A percentile compares a stretch with the other conserved stretches of the same genome.
These are phyloP conservation scores for Stephania japonica DNA, from an alignment of 164 flowering plant species.

Conservation along the genomic window DNA sequence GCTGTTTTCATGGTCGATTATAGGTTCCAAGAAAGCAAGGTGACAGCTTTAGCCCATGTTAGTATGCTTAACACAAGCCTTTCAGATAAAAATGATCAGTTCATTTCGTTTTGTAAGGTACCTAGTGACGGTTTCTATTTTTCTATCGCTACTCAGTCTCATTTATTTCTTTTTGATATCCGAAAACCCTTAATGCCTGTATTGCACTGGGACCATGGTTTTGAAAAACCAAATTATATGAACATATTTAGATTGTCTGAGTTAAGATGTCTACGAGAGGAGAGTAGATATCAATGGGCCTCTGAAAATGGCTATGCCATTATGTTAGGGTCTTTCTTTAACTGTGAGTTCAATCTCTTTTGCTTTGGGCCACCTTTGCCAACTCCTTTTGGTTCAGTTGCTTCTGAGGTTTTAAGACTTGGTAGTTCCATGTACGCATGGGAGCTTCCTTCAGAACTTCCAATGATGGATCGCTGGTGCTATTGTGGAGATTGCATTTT, in stretches of 20 bases:
- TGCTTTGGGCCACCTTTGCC: slow-evolving; percentile 61
- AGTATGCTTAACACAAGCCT: slow-evolving; percentile 25
- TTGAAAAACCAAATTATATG: slow-evolving; percentile 44
- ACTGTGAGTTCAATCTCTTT: slow-evolving; percentile 51
- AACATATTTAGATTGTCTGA: slow-evolving; percentile 48
- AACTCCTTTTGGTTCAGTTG: slow-evolving; percentile 17
- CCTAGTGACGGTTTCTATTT: slow-evolving; percentile 44
- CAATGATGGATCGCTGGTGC: slow-evolving; percentile 38
- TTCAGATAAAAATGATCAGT: slow-evolving; percentile 29
- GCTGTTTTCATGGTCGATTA: slow-evolving; percentile 59
- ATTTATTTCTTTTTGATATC: slow-evolving; percentile 60
- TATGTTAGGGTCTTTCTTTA: slow-evolving; percentile 72
- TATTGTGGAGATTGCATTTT: slow-evolving; percentile 56
- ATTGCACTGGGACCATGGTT: slow-evolving; percentile 65
- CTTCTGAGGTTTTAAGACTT: slow-evolving; percentile 27
- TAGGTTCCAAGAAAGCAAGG: slow-evolving; percentile 29
- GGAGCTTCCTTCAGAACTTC: slow-evolving; percentile 64
- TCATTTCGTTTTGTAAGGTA: slow-evolving; percentile 47
- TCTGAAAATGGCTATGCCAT: slow-evolving; percentile 55
- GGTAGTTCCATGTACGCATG: slow-evolving; percentile 49
- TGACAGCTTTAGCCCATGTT: slow-evolving; percentile 39
- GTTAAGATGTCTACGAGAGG: slow-evolving; percentile 36
- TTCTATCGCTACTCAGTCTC: slow-evolving; percentile 38
- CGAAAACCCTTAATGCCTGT: slow-evolving; percentile 57
- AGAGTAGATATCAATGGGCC: slow-evolving; percentile 32